Percentiles rank a stretch among this genome's conserved stretches.
Evolutionary conservation across 2,329 filamentous ascomycete species (phyloP).

Genomic region (Hymenoscyphus salicellus): DNA sequence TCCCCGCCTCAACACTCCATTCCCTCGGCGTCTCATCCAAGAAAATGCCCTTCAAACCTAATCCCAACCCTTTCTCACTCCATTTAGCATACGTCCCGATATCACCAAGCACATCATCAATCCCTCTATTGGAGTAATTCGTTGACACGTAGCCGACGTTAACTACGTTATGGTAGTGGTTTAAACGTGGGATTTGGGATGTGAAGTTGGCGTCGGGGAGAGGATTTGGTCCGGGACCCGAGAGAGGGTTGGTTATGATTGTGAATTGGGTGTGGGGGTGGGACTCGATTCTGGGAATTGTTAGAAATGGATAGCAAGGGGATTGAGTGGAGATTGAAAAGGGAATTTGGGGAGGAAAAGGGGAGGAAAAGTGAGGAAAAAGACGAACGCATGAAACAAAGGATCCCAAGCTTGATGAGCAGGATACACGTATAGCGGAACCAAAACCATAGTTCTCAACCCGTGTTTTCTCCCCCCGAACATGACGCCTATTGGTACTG

Average conservation of each 20-base stretch:
- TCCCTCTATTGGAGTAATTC: conserved; percentile 32
- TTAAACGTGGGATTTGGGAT: conserved; percentile 35
- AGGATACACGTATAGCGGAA: background rate
- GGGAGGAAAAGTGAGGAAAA: background rate
- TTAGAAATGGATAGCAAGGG: conserved; percentile 26
- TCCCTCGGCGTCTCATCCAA: conserved; percentile 19
- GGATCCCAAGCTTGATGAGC: conserved; percentile 10
- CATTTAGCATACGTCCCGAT: conserved; percentile 39
- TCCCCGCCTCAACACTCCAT: conserved; percentile 6
- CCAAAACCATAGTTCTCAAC: conserved; percentile 3
- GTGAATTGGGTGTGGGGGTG: conserved; percentile 29
- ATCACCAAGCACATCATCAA: conserved; percentile 35
- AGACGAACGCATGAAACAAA: conserved; percentile 21
- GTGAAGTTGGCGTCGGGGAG: conserved; percentile 36
- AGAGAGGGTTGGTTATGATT: conserved; percentile 30
- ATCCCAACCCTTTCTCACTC: conserved; percentile 14
- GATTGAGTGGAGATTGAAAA: conserved; percentile 17
- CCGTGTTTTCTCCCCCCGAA: conserved; percentile 8
- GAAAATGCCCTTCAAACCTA: conserved; percentile 22
- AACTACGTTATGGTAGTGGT: conserved; percentile 38
- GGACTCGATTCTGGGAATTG: conserved; percentile 20
- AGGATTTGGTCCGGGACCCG: conserved; percentile 35
- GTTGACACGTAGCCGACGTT: conserved; percentile 42
- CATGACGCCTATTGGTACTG: conserved; percentile 15
- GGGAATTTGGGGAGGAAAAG: background rate